phyloP scores from a whole-genome alignment of 2,329 filamentous ascomycete genomes.

The Fusarium lyarnte region DNA sequence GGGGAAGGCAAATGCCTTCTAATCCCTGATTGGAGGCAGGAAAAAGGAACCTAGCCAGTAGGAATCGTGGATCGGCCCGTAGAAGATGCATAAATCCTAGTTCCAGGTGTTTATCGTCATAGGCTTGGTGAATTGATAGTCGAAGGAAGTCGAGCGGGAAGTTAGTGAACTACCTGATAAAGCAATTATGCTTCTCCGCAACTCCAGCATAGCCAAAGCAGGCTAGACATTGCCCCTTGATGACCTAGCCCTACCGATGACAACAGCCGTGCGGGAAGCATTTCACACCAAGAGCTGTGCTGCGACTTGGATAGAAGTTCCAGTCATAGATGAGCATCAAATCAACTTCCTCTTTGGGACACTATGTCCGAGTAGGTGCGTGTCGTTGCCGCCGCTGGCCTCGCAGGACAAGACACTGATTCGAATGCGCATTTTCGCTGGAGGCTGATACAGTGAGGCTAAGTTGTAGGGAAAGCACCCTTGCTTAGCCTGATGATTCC shows the following conservation, averaged over 20 bases:
- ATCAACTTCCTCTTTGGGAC: constrained; percentile 38
- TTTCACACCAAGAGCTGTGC: neutral
- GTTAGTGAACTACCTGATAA: constrained; percentile 8
- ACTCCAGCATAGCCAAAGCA: neutral
- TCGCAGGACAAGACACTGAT: neutral
- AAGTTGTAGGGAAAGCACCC: neutral
- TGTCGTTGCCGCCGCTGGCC: constrained; percentile 4
- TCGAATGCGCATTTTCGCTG: neutral
- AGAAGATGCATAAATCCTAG: constrained; percentile 31
- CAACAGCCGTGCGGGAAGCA: constrained; percentile 12
- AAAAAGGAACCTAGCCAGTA: constrained; percentile 17
- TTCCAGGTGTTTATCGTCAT: neutral
- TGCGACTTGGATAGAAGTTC: neutral
- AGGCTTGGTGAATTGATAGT: neutral
- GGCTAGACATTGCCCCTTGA: constrained; percentile 4
- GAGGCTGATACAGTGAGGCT: neutral
- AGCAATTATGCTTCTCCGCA: constrained; percentile 11
- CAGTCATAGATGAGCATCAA: neutral
- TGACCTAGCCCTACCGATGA: constrained; percentile 11
- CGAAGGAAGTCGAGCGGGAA: neutral
- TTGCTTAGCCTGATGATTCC: neutral
- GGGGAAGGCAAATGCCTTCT: neutral
- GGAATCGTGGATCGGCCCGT: constrained; percentile 14
- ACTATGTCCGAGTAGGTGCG: constrained; percentile 28
- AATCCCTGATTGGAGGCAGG: constrained; percentile 14